Percentiles rank a stretch among this genome's conserved stretches.
Evolutionary conservation across 164 flowering plant genomes (phyloP).

Genomic region (Litsea cubeba): DNA sequence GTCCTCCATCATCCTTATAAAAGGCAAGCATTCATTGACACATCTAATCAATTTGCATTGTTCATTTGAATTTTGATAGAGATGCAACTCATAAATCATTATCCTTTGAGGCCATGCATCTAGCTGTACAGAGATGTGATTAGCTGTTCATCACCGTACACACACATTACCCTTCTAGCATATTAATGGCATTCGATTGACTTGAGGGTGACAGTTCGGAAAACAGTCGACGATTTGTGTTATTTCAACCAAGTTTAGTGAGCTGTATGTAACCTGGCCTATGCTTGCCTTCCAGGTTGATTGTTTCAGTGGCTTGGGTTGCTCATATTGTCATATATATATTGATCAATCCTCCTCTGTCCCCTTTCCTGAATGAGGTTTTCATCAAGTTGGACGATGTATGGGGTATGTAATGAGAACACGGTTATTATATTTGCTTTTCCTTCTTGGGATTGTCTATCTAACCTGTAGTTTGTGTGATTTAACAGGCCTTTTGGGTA

Average conservation of each 20-base stretch:
- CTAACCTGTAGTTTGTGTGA: conserved; percentile 1
- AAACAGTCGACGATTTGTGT: neutral
- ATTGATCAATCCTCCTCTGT: conserved; percentile 82
- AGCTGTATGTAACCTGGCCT: neutral
- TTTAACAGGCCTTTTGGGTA: conserved; percentile 85
- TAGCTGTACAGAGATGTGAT: no score
- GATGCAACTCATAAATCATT: no score
- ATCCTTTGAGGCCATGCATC: no score
- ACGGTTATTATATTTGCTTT: neutral
- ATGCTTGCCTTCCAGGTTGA: conserved; percentile 45
- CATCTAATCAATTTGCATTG: no score
- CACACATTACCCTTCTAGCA: no score
- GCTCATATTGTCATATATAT: conserved; percentile 88
- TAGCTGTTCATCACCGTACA: no score
- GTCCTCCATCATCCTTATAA: no score
- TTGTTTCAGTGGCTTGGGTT: conserved; percentile 96
- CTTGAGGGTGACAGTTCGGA: no score
- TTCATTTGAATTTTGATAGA: no score
- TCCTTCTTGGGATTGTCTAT: conserved; percentile 6
- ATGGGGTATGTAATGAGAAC: conserved; percentile 63
- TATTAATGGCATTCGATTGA: no score
- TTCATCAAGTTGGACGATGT: conserved; percentile 88
- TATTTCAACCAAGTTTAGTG: neutral
- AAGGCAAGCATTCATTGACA: no score
- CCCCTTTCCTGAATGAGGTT: conserved; percentile 85